phyloP scores from a whole-genome alignment of 805 yeast genomes.

The Blastobotrys mokoenaii region DNA sequence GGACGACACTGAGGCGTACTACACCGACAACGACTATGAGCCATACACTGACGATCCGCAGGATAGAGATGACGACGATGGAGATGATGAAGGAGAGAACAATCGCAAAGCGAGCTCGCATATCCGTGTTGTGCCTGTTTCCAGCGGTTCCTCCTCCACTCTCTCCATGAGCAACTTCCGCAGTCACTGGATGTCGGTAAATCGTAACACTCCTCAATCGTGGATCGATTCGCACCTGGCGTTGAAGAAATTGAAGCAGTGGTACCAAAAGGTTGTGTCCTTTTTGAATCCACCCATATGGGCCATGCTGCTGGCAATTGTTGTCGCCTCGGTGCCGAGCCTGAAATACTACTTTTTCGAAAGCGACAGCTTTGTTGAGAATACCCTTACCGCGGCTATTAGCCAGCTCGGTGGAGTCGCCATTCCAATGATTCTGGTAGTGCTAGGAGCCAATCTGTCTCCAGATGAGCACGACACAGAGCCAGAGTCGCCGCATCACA shows the following conservation, averaged over 20 bases:
- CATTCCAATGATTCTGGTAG: slow-evolving; percentile 52
- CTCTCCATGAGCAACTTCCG: not conserved
- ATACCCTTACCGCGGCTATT: slow-evolving; percentile 46
- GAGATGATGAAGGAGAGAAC: not conserved
- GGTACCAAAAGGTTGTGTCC: slow-evolving; percentile 8
- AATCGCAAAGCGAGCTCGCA: too few species aligned
- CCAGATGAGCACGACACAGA: slow-evolving; percentile 42
- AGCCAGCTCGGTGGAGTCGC: slow-evolving; percentile 49
- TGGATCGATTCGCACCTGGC: not conserved
- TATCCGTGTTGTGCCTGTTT: too few species aligned
- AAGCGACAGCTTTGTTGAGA: slow-evolving; percentile 38
- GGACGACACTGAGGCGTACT: not conserved
- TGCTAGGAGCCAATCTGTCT: slow-evolving; percentile 51
- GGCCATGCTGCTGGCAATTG: slow-evolving; percentile 51
- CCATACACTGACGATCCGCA: not conserved
- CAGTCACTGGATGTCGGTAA: too few species aligned
- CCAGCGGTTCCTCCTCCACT: not conserved
- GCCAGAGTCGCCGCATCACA: slow-evolving; percentile 31
- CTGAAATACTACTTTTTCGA: slow-evolving; percentile 40
- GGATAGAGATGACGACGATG: not conserved
- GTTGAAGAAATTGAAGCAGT: not conserved
- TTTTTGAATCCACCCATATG: slow-evolving; percentile 61
- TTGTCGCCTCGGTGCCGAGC: slow-evolving; percentile 49
- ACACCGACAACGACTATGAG: not conserved
- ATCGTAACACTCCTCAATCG: too few species aligned